Evolutionary conservation across 1,284 basidiomycete species (phyloP), one percentile per base, ranked within the genome.

Genomic region (Heliocybe sulcata): DNA sequence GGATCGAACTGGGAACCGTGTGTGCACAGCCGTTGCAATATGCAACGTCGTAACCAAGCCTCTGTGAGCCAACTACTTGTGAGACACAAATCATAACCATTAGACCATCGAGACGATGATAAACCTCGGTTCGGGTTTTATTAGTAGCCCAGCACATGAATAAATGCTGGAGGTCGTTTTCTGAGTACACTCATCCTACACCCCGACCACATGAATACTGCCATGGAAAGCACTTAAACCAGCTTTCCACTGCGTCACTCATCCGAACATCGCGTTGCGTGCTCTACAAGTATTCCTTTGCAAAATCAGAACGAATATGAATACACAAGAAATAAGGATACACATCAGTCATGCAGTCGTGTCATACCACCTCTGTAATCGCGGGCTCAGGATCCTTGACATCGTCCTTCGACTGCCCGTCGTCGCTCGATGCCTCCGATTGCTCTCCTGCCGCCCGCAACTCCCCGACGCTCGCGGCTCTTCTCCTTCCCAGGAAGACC

Each of bases 401-500:
- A 16, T 42, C 38, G 8, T 42, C n/a, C 16, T 16, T 20, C 6
- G 38, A 42, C 12, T 20, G 12, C 19, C 16, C 38, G 19, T 42
- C 38, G 4, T 42, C 38, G 16, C 38, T 54, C 25, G 27, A 51
- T 23, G 25, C 48, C 23, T 22, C 22, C 14, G 45, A 10, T 20
- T 35, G 26, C 20, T 35, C 53, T 1, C 25, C 31, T 2, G 49
- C 55, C 23, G 52, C 54, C 56, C 61, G 65, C 47, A 69, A 52
- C 54, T 69, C 65, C 27, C 60, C 63, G 1, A 71, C 64, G 2
- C 69, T 60, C 1, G 49, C 55, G 9, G 71, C 71, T 19, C 65
- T 61, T 57, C 63, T 65, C 16, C 63, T 63, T 19, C 69, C 64
- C 31, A 78, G 54, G 35, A 79, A 76, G 1, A 77, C 35, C 19